Percentiles rank a stretch among this genome's conserved stretches.
phyloP scores from a whole-genome alignment of 805 yeast genomes.

The Candida gorgasii region DNA sequence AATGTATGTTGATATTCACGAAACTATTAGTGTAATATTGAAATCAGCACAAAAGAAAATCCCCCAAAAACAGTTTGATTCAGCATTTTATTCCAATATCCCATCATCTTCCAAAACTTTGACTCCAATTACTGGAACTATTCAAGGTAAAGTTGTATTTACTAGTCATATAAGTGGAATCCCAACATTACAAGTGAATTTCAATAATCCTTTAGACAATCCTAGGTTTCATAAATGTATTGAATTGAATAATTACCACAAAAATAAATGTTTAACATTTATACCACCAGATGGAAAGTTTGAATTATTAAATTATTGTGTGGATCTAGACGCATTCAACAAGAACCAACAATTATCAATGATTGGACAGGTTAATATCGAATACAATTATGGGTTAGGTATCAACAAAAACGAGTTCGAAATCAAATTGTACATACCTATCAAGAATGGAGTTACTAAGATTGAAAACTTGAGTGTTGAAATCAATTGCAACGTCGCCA shows the following conservation, averaged over 20 bases:
- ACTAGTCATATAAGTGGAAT: constrained; percentile 73
- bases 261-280: constrained; percentile 56
- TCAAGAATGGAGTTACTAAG: constrained; percentile 28
- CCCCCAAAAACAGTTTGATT: constrained; percentile 26
- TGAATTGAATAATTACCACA: constrained; percentile 52
- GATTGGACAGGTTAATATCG: constrained; percentile 52
- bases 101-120: constrained; percentile 18
- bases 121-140: constrained; percentile 50
- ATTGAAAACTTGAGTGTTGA: constrained; percentile 34
- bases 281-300: constrained; percentile 88
- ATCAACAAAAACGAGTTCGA: constrained; percentile 59
- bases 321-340: constrained; percentile 44
- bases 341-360: constrained; percentile 19
- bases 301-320: constrained; percentile 59
- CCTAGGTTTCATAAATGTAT: constrained; percentile 77
- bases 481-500: constrained; percentile 18
- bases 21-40: constrained; percentile 58
- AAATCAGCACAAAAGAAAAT: constrained; percentile 26
- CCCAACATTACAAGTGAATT: constrained; percentile 65
- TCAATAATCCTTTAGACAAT: constrained; percentile 48
- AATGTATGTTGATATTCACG: constrained; percentile 79
- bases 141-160: constrained; percentile 65
- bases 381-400: constrained; percentile 56
- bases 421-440: constrained; percentile 48
- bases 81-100: constrained; percentile 28